A percentile compares a stretch with the other conserved stretches of the same genome.
phyloP scores from a whole-genome alignment of 805 yeast genomes.

The Kodamaea sagamina region DNA sequence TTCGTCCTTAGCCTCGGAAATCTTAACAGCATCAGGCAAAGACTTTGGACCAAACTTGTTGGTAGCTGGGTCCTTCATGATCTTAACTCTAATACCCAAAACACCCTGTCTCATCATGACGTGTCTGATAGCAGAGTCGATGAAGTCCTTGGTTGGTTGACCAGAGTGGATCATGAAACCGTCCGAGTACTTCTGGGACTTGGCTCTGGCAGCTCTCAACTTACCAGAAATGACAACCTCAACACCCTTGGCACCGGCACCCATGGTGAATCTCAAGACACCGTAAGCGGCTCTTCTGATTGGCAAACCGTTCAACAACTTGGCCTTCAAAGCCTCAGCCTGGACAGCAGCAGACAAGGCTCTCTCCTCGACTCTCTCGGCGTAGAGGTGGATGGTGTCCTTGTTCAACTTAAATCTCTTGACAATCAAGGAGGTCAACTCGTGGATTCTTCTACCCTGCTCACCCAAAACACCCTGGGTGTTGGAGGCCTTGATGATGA shows the following conservation, averaged over 20 bases:
- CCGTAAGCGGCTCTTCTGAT: constrained; percentile 99
- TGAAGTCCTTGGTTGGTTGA: constrained; percentile 99
- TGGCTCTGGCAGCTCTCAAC: constrained; percentile 99
- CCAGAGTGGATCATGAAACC: constrained; percentile 99
- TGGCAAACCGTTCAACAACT: constrained; percentile 97
- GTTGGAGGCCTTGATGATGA: constrained; percentile 98
- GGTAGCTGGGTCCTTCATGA: constrained; percentile 97
- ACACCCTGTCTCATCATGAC: constrained; percentile 99
- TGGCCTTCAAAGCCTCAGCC: constrained; percentile 98
- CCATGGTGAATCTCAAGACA: constrained; percentile 99
- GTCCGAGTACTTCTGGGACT: constrained; percentile 99
- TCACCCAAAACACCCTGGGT: constrained; percentile 98
- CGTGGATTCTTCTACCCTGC: constrained; percentile 99
- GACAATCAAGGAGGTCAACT: constrained; percentile 94
- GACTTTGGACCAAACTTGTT: constrained; percentile 85
- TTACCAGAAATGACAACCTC: constrained; percentile 99
- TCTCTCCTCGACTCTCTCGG: constrained; percentile 99
- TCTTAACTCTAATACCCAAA: constrained; percentile 98
- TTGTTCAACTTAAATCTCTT: constrained; percentile 97
- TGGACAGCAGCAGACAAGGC: constrained; percentile 99
- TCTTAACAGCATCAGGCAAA: constrained; percentile 92
- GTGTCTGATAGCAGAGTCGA: constrained; percentile 99
- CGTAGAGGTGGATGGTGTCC: constrained; percentile 91
- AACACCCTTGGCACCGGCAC: constrained; percentile 99
- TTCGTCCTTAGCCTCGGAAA: constrained; percentile 94